Base-by-base conservation (phyloP, 768 basidiomycete genomes). In the Mycena galopus region DNA sequence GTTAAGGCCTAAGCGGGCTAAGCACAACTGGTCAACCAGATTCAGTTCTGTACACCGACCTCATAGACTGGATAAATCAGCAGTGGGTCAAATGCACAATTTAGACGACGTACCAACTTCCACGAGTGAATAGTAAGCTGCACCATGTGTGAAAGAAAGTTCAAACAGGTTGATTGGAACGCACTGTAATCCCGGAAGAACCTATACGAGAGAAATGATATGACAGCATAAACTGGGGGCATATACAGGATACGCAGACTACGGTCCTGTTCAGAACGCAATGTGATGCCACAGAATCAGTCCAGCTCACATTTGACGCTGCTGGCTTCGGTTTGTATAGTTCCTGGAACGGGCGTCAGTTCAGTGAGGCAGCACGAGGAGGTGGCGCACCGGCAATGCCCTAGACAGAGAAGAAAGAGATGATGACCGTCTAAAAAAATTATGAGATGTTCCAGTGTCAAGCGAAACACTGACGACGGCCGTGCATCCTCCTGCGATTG, bases 151-250 rank as follows among this genome's bases (percentile, higher is more conserved):
- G 25, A 68, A 37, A 27, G 37, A n/a, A 53, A 27, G 30, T 19
- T 63, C 35, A n/a, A 21, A 10, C 16, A 47, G n/a, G 21, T 23
- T 39, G 39, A 14, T 17, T 10, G 6, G 12, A 25, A 53, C 88
- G 62, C 67, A 90, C 89, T 94, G 77, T 94, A 96, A 68, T 88
- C 83, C 44, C 94, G 89, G 84, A 94, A 96, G 83, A 84, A 96
- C 1, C 95, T 90, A 77, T 94, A 97, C 30, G 93, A 94, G 76
- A 94, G 88, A 84, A 96, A 97, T 1, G 94, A 94, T 59, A 96
- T 89, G 73, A 96, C 83, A 30, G 92, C 92, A 79, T 93, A 96
- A 51, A 96, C 86, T 1, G 91, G 89, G 2, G 95, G 94, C 94
- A 96, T 94, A 76, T 94, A 94, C 73, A 96, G 78, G 56, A 96